Conservation (phyloP, 352 stramenopile genomes). For the Pythium phragmitis region DNA sequence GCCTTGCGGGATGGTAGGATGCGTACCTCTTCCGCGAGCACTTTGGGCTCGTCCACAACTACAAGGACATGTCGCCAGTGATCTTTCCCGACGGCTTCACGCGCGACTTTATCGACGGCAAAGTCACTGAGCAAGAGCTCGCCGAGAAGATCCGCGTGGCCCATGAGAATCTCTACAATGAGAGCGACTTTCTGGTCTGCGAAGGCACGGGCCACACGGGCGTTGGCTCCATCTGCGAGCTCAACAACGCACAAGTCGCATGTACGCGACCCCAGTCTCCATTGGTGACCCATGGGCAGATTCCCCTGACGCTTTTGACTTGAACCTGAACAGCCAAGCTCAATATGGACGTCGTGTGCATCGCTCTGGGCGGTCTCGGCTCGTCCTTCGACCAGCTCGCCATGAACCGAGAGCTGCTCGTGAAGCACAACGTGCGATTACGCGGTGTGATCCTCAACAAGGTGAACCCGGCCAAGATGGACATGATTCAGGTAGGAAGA, state of each 20-base stretch:
- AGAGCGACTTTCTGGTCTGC: constrained; percentile 93
- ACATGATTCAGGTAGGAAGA: constrained; percentile 82
- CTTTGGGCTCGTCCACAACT: constrained; percentile 95
- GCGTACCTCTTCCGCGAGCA: constrained; percentile 96
- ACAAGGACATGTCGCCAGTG: constrained; percentile 97
- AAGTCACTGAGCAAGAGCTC: constrained; percentile 86
- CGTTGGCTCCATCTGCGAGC: constrained; percentile 89
- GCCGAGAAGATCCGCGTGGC: constrained; percentile 76
- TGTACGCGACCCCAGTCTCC: constrained; percentile 33
- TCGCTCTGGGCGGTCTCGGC: constrained; percentile 75
- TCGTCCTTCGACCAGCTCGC: constrained; percentile 86
- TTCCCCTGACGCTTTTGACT: background rate
- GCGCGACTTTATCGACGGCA: constrained; percentile 95
- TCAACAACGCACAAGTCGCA: constrained; percentile 90
- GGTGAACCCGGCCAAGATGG: constrained; percentile 86
- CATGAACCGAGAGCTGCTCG: constrained; percentile 83
- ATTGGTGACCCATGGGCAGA: background rate
- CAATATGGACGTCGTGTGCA: constrained; percentile 77
- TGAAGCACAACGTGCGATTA: constrained; percentile 74
- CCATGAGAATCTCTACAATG: constrained; percentile 73
- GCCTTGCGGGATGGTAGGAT: constrained; percentile 45
- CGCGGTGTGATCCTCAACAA: constrained; percentile 88
- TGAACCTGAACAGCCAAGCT: constrained; percentile 49
- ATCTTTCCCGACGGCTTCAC: constrained; percentile 97
- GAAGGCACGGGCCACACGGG: constrained; percentile 94